A percentile compares a stretch with the other conserved stretches of the same genome.
These are phyloP conservation scores for Cryptococcus depauperatus DNA, from an alignment of 1,284 basidiomycete species.

Conservation along the genomic window DNA sequence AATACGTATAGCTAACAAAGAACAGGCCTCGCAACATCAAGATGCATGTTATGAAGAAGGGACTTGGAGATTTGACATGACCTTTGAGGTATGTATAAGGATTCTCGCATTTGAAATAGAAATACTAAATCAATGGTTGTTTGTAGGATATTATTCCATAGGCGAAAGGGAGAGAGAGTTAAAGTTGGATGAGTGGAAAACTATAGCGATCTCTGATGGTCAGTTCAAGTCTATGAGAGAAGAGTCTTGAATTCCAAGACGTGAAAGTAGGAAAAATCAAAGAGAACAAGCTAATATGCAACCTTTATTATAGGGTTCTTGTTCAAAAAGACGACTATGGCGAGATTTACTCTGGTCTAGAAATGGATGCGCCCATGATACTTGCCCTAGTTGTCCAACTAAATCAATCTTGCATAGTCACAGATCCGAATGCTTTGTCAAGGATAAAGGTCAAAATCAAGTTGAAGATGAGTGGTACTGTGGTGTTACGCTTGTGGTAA, in stretches of 20 bases:
- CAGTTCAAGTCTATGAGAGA: no score
- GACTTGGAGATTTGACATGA: slow-evolving; percentile 2
- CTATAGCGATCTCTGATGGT: slow-evolving; percentile 3
- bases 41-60: slow-evolving; percentile 6
- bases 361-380: slow-evolving; percentile 7
- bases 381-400: neutral
- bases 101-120: neutral
- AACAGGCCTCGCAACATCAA: slow-evolving; percentile 1
- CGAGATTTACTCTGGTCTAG: slow-evolving; percentile 2
- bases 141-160: neutral
- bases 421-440: slow-evolving; percentile 15
- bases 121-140: neutral
- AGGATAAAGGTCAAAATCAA: slow-evolving; percentile 8
- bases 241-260: no score
- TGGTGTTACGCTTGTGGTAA: slow-evolving; percentile 28
- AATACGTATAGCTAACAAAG: slow-evolving; percentile 3
- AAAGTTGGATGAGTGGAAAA: slow-evolving; percentile 3
- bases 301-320: slow-evolving; percentile 9
- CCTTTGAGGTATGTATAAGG: slow-evolving; percentile 1
- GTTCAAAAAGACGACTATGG: slow-evolving; percentile 7
- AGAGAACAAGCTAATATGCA: no score
- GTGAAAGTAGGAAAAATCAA: no score
- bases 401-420: slow-evolving; percentile 5
- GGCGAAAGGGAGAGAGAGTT: neutral
- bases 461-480: slow-evolving; percentile 17